Evolutionary conservation across 139 green algal genomes (phyloP).

Genomic region (Asterochloris sp.): DNA sequence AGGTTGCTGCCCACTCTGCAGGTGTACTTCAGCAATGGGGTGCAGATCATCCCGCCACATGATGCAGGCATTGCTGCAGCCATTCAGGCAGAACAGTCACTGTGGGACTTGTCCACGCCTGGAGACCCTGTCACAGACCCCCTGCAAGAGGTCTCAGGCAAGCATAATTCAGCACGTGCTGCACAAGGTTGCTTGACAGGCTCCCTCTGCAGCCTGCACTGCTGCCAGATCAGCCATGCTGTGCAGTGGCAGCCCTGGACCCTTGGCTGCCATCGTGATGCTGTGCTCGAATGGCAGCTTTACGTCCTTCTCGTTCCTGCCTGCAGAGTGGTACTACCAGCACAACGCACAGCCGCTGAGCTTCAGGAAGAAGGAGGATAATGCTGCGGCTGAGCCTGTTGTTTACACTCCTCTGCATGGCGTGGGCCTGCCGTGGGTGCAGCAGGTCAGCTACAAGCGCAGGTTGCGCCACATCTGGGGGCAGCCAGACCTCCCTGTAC

Average conservation of each 20-base stretch:
- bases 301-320: too few relatives aligned
- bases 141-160: conserved; percentile 19
- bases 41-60: conserved; percentile 73
- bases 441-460: not conserved
- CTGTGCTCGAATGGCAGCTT: too few relatives aligned
- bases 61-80: conserved; percentile 66
- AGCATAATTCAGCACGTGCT: conserved; percentile 1
- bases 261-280: too few relatives aligned
- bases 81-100: conserved; percentile 50
- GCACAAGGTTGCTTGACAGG: too few relatives aligned
- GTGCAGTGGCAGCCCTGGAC: too few relatives aligned
- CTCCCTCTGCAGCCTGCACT: too few relatives aligned
- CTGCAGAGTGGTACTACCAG: conserved; percentile 40
- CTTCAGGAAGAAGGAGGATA: conserved; percentile 25
- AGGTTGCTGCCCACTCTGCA: too few relatives aligned
- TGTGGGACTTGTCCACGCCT: conserved; percentile 35
- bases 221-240: too few relatives aligned
- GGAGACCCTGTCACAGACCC: conserved; percentile 44
- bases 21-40: conserved; percentile 67
- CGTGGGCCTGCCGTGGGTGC: conserved; percentile 50
- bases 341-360: conserved; percentile 25
- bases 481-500: too few relatives aligned
- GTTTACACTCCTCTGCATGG: conserved; percentile 78
- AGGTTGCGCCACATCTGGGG: too few relatives aligned
- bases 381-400: conserved; percentile 23